phyloP scores from a whole-genome alignment of 305 asterid genomes.

The Nicotiana rustica region DNA sequence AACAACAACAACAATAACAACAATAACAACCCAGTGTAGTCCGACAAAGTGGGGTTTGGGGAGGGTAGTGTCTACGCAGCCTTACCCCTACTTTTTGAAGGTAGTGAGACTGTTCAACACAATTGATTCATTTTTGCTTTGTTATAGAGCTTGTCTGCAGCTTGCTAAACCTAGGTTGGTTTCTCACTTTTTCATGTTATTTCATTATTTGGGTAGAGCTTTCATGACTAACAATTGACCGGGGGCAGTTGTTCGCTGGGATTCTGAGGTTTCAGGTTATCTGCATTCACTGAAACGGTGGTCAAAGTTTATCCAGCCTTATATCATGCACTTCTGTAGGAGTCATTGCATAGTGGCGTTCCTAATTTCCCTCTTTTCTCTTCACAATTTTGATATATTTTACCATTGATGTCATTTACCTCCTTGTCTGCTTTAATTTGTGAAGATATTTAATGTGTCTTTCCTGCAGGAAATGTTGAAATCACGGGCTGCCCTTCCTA shows the following conservation, averaged over 20 bases:
- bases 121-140: background rate
- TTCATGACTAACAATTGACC: conserved; percentile 27
- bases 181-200: background rate
- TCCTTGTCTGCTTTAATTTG: conserved; percentile 38
- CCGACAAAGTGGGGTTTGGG: too few relatives aligned
- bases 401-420: background rate
- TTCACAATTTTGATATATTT: background rate
- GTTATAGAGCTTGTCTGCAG: conserved; percentile 8
- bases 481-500: conserved; percentile 84
- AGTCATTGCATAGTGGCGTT: background rate
- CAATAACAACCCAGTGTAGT: too few relatives aligned
- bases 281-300: background rate
- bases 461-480: conserved; percentile 76
- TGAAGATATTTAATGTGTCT: conserved; percentile 30
- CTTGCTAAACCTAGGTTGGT: background rate
- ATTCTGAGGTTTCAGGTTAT: conserved; percentile 11
- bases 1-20: too few relatives aligned
- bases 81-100: too few relatives aligned
- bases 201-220: background rate
- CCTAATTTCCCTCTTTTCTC: conserved; percentile 20
- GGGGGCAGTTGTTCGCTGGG: conserved; percentile 16
- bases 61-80: too few relatives aligned
- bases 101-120: background rate
- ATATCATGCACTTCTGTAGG: background rate
- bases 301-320: conserved; percentile 18